Evolutionary conservation across 1,284 basidiomycete genomes (phyloP).

Genomic region (Tilletia indica): DNA sequence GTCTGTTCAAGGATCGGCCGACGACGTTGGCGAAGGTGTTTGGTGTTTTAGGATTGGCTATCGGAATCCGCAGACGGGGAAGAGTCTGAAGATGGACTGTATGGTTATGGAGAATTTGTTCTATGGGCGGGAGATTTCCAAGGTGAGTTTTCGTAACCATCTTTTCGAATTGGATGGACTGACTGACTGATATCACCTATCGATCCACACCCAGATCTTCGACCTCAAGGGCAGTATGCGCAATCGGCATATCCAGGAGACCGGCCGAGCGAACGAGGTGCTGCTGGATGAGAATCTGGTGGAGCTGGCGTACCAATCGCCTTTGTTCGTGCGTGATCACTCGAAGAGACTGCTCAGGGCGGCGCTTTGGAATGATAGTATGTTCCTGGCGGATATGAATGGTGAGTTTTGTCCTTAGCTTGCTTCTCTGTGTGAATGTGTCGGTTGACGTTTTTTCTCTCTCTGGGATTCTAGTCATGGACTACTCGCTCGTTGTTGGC

Average conservation of each 20-base stretch:
- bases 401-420: slow-evolving; percentile 58
- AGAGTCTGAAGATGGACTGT: slow-evolving; percentile 87
- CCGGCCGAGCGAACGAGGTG: slow-evolving; percentile 83
- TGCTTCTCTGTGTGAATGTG: no score
- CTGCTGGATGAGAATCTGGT: slow-evolving; percentile 89
- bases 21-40: slow-evolving; percentile 95
- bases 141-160: slow-evolving; percentile 57
- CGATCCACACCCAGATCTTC: slow-evolving; percentile 31
- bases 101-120: slow-evolving; percentile 97
- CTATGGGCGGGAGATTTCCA: slow-evolving; percentile 82
- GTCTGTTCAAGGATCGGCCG: slow-evolving; percentile 67
- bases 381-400: slow-evolving; percentile 88
- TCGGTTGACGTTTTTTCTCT: neutral
- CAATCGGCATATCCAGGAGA: slow-evolving; percentile 71
- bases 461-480: slow-evolving; percentile 65
- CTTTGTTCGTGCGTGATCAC: slow-evolving; percentile 92
- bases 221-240: slow-evolving; percentile 54
- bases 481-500: slow-evolving; percentile 94
- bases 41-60: slow-evolving; percentile 92
- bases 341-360: slow-evolving; percentile 87
- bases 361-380: slow-evolving; percentile 78
- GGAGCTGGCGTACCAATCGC: slow-evolving; percentile 63
- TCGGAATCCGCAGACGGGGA: slow-evolving; percentile 73
- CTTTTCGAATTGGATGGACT: neutral
- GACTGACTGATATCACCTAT: neutral